Base-by-base conservation (phyloP, 2,329 filamentous ascomycete genomes). In the Colletotrichum endophyticum region DNA sequence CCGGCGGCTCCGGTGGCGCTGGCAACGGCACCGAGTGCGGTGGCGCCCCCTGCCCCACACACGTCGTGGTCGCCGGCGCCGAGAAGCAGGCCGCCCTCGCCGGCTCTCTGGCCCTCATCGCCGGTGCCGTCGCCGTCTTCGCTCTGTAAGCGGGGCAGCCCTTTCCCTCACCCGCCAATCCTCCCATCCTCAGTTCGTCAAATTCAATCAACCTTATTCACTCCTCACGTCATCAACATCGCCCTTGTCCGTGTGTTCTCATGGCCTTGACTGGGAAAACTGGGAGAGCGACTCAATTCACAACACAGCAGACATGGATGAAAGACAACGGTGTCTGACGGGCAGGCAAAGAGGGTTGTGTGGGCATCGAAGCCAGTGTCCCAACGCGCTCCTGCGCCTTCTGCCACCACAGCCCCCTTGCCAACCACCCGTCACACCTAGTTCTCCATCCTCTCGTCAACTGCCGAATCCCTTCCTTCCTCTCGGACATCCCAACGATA, bases 61-160 rank as follows among this genome's bases (percentile, higher is more conserved):
- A 70, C 73, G 76, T 77, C 69, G 66, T 70, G 44, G 70, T 72
- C 66, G 66, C 62, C n/a, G 69, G 73, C 28, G 68, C 73, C 53
- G 64, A 59, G 53, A 70, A 57, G 64, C 66, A 70, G 57, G 57
- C 64, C 16, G 34, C 19, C 28, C 68, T 56, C 32, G 68, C 63
- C 15, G 59, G 59, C 25, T 64, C 49, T 13, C 7, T 76, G 22
- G 69, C 76, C 16, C 22, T 78, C 27, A 34, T 64, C 16, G 76
- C 66, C 16, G 69, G 63, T 32, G 61, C 72, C 70, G 36, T 64
- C 27, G 76, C 73, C 69, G 66, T 62, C 28, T 19, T 75, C 8
- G 76, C 59, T 16, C 30, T 76, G 64, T 76, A 74, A 67, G 16
- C 22, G 59, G 27, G 39, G 39, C 39, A 30, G 56, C 56, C 25